Base-by-base conservation (phyloP, 805 yeast species). In the Yarrowia osloensis region DNA sequence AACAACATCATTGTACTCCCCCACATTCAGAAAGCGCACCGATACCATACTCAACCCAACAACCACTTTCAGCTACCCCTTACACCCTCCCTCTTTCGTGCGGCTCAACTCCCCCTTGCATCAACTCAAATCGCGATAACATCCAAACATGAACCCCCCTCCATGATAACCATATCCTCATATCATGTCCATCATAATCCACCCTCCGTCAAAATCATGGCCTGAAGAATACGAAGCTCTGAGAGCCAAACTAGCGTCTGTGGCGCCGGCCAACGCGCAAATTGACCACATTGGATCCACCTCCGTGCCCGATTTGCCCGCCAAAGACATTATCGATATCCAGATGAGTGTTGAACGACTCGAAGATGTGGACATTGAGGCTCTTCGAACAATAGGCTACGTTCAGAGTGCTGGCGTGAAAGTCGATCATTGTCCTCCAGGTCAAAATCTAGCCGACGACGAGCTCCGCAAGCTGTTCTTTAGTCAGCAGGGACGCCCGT, bases 231-330 rank as follows among this genome's bases (percentile, higher is more conserved):
- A 15, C 21, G 26, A 39, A 9, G 5, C n/a, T 11, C 21, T 55
- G 26, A 37, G 47, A 19, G 47, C 47, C 4, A 19, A 39, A n/a
- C 24, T 55, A 13, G 62, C 26, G 2, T 39, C 62, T 37, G 47
- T 55, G 40, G 47, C 62, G 8, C 62, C 62, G 5, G 7, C 15
- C 9, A 17, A 24, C 19, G 24, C 62, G 1, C 24, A 33, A n/a
- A 55, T 55, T 3, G 62, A 55, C 47, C 62, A 55, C 26, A 55
- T 55, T n/a, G 62, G 62, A 6, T 55, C 62, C n/a, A 55, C 62
- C 1, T 37, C 62, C 2, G 62, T 55, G 13, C 37, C 62, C 13
- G 3, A 26, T 26, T 26, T 55, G 35, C 26, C 46, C 6, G 62
- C 62, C 26, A 55, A 55, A 19, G n/a, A 55, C 15, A 28, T 55